Base-by-base conservation (phyloP, 108 stramenopile genomes). In the Pseudonitzschia multiseries region DNA sequence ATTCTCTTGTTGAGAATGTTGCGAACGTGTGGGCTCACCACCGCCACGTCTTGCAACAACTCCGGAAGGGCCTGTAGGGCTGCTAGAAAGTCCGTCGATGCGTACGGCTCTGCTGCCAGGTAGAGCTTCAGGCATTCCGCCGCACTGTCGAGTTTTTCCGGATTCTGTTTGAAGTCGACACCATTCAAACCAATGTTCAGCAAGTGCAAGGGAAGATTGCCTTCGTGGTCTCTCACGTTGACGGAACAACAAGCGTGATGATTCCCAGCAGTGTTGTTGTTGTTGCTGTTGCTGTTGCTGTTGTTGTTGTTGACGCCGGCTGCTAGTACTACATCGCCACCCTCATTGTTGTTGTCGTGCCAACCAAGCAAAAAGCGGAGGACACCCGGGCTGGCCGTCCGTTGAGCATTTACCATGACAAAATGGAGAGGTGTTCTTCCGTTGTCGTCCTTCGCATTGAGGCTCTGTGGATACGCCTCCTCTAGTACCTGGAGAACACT, bases 401-500 rank as follows among this genome's bases (percentile, higher is more conserved):
- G 85, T 33, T 91, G 89, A 17, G 90, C 89, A 75, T 94, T 94
- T 51, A 90, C 93, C 90, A 94, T 91, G 70, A 89, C 90, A 69
- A 92, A 83, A 67, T 94, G 93, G 69, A 94, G 76, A 2, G 93
- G 88, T 36, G 88, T 92, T 31, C 89, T 76, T 13, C 93, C 93
- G 40, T 90, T 88, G 65, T 86, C 81, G 59, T 94, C 90, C 27
- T 65, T 69, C 24, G 86, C 85, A 26, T 77, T 69, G 13, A 90
- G 72, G 56, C 77, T 75, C 18, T 87, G 86, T 10, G 93, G 89
- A 65, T 87, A 90, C 2, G 77, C 84, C 41, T 92, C 81, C 6
- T 79, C 80, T 9, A 94, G 71, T 0, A 90, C 89, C 73, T 86
- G 75, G 21, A 94, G 71, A 0, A 91, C 93, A 31, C 68, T 80